These are phyloP conservation scores for Fusarium pseudograminearum DNA, from an alignment of 2,329 filamentous ascomycete genomes.

Conservation along the genomic window DNA sequence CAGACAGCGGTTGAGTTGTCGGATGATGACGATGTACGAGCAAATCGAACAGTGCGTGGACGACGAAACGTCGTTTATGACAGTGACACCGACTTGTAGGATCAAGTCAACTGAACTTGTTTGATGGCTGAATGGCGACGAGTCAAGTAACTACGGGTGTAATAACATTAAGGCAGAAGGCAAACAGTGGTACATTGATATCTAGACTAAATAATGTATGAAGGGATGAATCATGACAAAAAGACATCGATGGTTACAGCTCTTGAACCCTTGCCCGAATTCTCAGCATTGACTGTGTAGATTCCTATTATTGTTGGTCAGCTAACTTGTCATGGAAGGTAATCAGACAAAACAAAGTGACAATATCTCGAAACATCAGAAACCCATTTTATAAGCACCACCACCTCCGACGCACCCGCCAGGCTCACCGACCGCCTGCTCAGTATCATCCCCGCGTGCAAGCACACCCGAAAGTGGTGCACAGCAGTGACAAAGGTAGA, in stretches of 20 bases:
- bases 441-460: slow-evolving; percentile 50
- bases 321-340: slow-evolving; percentile 9
- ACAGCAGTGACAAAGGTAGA: slow-evolving; percentile 36
- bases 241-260: not conserved
- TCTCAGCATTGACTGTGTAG: not conserved
- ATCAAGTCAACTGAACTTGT: not conserved
- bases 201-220: slow-evolving; percentile 38
- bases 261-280: not conserved
- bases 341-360: slow-evolving; percentile 8
- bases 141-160: slow-evolving; percentile 4
- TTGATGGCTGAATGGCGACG: slow-evolving; percentile 8
- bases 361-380: slow-evolving; percentile 55
- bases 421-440: slow-evolving; percentile 44
- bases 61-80: slow-evolving; percentile 50
- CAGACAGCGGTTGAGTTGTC: slow-evolving; percentile 17
- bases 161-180: slow-evolving; percentile 19
- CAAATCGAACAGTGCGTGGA: slow-evolving; percentile 41
- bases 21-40: slow-evolving; percentile 36
- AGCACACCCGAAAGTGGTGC: slow-evolving; percentile 50
- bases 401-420: slow-evolving; percentile 53
- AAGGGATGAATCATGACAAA: slow-evolving; percentile 26
- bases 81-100: slow-evolving; percentile 48
- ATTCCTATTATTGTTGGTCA: slow-evolving; percentile 38
- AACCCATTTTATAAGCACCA: slow-evolving; percentile 62
- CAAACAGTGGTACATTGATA: slow-evolving; percentile 32